Conservation (phyloP, 306 rosid genomes). For the Hippophae rhamnoides region DNA sequence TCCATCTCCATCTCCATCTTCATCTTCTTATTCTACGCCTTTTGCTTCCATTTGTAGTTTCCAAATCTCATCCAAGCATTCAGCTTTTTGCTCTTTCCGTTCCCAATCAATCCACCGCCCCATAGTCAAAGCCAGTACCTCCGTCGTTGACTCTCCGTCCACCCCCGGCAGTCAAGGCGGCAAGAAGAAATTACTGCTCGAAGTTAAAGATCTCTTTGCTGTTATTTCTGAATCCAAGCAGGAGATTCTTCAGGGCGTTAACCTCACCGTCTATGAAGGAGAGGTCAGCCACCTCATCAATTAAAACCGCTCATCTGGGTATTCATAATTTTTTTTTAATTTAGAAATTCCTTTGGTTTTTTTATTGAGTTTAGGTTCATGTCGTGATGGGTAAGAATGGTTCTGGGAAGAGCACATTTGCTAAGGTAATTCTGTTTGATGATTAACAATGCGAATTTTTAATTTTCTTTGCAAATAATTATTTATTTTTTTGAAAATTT, state of each 20-base stretch:
- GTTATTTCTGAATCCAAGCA: conserved; percentile 50
- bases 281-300: conserved; percentile 27
- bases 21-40: conserved; percentile 4
- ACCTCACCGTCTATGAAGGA: conserved; percentile 63
- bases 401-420: conserved; percentile 90
- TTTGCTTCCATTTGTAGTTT: not conserved
- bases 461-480: not conserved
- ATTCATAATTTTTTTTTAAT: not conserved
- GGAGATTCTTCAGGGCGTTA: conserved; percentile 70
- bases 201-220: conserved; percentile 69
- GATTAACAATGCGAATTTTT: not conserved
- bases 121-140: conserved; percentile 18
- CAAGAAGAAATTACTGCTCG: conserved; percentile 44
- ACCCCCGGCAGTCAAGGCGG: conserved; percentile 10
- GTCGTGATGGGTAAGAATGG: conserved; percentile 97
- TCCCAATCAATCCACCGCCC: conserved; percentile 6
- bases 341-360: not conserved
- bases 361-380: conserved; percentile 38
- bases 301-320: not conserved
- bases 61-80: conserved; percentile 7
- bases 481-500: not conserved
- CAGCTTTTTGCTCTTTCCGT: conserved; percentile 18
- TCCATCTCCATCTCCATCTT: conserved; percentile 1
- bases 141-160: conserved; percentile 23
- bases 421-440: conserved; percentile 45